Conservation (phyloP, 352 stramenopile genomes). For the Phytophthora citrophthora region DNA sequence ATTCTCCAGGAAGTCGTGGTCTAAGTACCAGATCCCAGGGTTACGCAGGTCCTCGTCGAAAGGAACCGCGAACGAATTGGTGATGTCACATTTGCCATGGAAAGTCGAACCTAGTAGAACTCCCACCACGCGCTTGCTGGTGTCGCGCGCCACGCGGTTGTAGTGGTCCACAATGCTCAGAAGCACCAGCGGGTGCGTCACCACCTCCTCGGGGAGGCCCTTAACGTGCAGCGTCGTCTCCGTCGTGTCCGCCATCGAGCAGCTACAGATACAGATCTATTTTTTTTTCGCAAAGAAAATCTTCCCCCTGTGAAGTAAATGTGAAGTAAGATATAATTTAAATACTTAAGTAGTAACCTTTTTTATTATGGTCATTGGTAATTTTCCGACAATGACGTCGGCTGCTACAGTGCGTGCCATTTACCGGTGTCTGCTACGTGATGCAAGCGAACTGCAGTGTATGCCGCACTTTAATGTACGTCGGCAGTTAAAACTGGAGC, state of each 20-base stretch:
- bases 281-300: conserved; percentile 9
- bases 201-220: conserved; percentile 89
- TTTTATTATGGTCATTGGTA: too few relatives aligned
- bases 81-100: conserved; percentile 95
- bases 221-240: conserved; percentile 35
- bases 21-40: conserved; percentile 98
- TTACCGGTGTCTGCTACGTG: conserved; percentile 74
- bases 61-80: conserved; percentile 95
- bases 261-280: conserved; percentile 10
- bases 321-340: background rate
- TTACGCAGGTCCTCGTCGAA: conserved; percentile 99
- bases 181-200: conserved; percentile 99
- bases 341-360: too few relatives aligned
- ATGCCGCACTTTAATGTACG: conserved; percentile 71
- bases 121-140: conserved; percentile 98
- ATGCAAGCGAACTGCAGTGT: conserved; percentile 57
- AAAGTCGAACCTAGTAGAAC: conserved; percentile 96
- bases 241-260: conserved; percentile 20
- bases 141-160: conserved; percentile 98
- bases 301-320: conserved; percentile 34
- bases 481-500: conserved; percentile 54
- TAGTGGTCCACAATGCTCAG: conserved; percentile 99
- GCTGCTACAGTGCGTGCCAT: conserved; percentile 53
- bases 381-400: conserved; percentile 31
- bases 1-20: conserved; percentile 99